Evolutionary conservation across 331 rosid genomes (phyloP).

Genomic region (Prunus yedoensis): DNA sequence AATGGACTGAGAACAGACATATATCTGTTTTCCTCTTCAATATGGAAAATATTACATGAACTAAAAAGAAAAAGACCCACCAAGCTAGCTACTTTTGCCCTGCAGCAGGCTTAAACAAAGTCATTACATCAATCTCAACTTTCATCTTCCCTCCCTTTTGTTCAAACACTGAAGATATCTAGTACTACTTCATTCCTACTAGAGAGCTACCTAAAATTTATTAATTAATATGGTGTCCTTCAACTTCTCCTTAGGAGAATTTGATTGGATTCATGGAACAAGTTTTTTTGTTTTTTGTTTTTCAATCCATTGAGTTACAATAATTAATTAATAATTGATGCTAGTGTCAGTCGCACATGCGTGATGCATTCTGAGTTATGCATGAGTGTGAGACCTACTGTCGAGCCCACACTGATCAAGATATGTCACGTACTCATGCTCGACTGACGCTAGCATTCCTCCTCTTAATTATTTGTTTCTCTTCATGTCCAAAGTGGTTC

Average conservation of each 20-base stretch:
- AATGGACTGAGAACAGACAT: slow-evolving; percentile 22
- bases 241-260: slow-evolving; percentile 69
- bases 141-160: slow-evolving; percentile 22
- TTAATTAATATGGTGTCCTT: slow-evolving; percentile 33
- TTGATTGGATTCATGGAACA: slow-evolving; percentile 23
- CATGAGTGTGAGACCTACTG: neutral
- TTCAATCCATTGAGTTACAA: neutral
- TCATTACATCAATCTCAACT: slow-evolving; percentile 21
- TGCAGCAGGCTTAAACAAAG: slow-evolving; percentile 32
- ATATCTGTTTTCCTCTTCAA: slow-evolving; percentile 19
- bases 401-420: no score
- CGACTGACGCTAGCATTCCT: no score
- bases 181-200: slow-evolving; percentile 3
- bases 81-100: slow-evolving; percentile 30
- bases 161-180: neutral
- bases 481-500: slow-evolving; percentile 46
- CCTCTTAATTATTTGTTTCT: neutral
- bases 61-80: slow-evolving; percentile 6
- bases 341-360: neutral
- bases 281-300: neutral
- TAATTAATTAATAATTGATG: neutral
- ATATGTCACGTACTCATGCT: no score
- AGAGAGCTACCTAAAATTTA: slow-evolving; percentile 14
- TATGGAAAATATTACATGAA: slow-evolving; percentile 29
- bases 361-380: neutral